Percentiles rank a stretch among this genome's conserved stretches.
Evolutionary conservation across 768 basidiomycete genomes (phyloP).

Genomic region (Royoungia palumana): DNA sequence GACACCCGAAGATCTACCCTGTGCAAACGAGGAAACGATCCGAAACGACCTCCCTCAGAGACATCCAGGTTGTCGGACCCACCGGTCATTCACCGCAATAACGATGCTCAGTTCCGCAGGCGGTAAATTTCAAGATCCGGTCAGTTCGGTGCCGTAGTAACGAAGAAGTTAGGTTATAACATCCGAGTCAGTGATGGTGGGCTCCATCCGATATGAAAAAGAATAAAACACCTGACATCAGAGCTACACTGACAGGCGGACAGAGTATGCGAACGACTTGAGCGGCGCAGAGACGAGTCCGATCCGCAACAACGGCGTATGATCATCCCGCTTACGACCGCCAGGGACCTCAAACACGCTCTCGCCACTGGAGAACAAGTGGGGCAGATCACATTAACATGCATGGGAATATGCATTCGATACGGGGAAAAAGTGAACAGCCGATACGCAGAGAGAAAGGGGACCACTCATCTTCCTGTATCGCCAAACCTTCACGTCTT

Average conservation of each 20-base stretch:
- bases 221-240: constrained; percentile 13
- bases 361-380: background rate
- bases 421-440: background rate
- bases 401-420: background rate
- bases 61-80: constrained; percentile 36
- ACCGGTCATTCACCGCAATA: constrained; percentile 26
- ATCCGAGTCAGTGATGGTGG: constrained; percentile 29
- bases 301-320: background rate
- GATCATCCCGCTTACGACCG: background rate
- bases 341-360: background rate
- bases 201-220: constrained; percentile 24
- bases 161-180: constrained; percentile 11
- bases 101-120: constrained; percentile 3
- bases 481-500: background rate
- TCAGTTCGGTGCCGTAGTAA: too few relatives aligned
- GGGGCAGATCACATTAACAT: background rate
- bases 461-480: background rate
- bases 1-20: background rate
- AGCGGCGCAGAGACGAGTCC: constrained; percentile 3
- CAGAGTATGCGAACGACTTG: constrained; percentile 5
- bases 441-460: too few relatives aligned
- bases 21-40: background rate
- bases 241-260: constrained; percentile 15
- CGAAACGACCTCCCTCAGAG: constrained; percentile 32
- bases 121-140: constrained; percentile 6